Evolutionary conservation across 2,329 filamentous ascomycete genomes (phyloP).

Genomic region (Botryosphaeria dothidea): DNA sequence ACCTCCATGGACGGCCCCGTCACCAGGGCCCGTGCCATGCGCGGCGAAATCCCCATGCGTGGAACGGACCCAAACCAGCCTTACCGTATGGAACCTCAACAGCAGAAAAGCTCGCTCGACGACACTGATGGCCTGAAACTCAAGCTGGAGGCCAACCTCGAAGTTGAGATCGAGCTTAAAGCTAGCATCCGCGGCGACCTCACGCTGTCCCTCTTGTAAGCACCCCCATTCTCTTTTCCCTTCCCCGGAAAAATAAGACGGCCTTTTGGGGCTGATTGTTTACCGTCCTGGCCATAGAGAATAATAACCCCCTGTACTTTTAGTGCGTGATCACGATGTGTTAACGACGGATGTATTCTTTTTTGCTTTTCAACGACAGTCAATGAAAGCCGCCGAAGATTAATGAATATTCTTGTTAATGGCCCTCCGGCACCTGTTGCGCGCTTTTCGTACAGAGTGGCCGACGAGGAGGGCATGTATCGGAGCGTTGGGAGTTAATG

Average conservation of each 20-base stretch:
- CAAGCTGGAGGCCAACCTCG: conserved; percentile 74
- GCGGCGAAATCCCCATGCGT: conserved; percentile 57
- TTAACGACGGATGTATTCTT: conserved; percentile 1
- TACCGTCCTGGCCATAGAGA: conserved; percentile 2
- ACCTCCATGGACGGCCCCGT: conserved; percentile 60
- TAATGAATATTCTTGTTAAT: not conserved
- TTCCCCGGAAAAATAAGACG: not conserved
- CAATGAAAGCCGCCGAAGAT: not conserved
- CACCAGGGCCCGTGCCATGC: conserved; percentile 53
- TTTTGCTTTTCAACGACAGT: conserved; percentile 6
- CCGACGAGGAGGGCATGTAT: not conserved
- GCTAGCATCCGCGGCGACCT: conserved; percentile 83
- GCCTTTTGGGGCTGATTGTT: conserved; percentile 8
- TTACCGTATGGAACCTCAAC: conserved; percentile 38
- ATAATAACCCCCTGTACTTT: conserved; percentile 6
- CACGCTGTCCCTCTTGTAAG: conserved; percentile 74
- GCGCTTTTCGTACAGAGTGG: not conserved
- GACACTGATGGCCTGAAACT: conserved; percentile 69
- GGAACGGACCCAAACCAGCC: conserved; percentile 54
- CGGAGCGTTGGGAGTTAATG: conserved; percentile 14
- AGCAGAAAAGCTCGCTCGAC: conserved; percentile 48
- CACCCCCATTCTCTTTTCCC: not conserved
- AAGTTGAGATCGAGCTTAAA: conserved; percentile 83
- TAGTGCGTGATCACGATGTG: conserved; percentile 13
- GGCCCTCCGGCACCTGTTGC: not conserved